Conservation (phyloP, 2,329 filamentous ascomycete species). For the Clonostachys solani region DNA sequence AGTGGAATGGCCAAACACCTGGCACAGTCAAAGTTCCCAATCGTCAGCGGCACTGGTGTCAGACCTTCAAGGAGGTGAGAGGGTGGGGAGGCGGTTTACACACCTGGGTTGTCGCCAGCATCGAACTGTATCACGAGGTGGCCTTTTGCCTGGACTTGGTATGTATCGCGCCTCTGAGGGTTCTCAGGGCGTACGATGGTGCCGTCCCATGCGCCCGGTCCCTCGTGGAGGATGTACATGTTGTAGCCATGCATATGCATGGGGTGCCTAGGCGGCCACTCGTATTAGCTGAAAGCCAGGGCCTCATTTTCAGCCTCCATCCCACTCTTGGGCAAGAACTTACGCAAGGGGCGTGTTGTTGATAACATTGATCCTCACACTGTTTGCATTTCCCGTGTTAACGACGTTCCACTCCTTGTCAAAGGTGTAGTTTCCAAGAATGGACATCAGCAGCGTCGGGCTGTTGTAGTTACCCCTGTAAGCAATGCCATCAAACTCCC, state of each 20-base stretch:
- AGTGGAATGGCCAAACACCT: constrained; percentile 45
- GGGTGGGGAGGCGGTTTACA: too few relatives aligned
- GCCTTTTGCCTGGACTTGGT: constrained; percentile 35
- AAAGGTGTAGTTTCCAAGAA: constrained; percentile 44
- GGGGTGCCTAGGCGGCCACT: constrained; percentile 38
- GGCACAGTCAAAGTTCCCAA: constrained; percentile 31
- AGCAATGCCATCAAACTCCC: constrained; percentile 44
- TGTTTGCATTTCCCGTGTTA: constrained; percentile 46
- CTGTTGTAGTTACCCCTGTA: constrained; percentile 56
- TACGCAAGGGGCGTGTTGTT: constrained; percentile 45
- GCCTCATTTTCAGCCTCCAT: neutral
- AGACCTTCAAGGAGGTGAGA: too few relatives aligned
- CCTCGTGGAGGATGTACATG: constrained; percentile 61
- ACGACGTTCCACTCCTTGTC: constrained; percentile 49
- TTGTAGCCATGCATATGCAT: constrained; percentile 71
- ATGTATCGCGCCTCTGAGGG: constrained; percentile 48
- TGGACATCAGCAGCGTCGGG: constrained; percentile 49
- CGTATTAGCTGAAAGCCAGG: too few relatives aligned
- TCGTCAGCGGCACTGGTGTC: too few relatives aligned
- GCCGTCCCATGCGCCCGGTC: constrained; percentile 38
- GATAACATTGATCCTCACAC: constrained; percentile 52
- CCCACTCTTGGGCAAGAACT: constrained; percentile 15
- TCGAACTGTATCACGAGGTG: constrained; percentile 49
- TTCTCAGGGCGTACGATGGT: constrained; percentile 35
- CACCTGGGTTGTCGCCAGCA: constrained; percentile 36